phyloP scores from a whole-genome alignment of 2,329 filamentous ascomycete species.

The Alternaria viburni region DNA sequence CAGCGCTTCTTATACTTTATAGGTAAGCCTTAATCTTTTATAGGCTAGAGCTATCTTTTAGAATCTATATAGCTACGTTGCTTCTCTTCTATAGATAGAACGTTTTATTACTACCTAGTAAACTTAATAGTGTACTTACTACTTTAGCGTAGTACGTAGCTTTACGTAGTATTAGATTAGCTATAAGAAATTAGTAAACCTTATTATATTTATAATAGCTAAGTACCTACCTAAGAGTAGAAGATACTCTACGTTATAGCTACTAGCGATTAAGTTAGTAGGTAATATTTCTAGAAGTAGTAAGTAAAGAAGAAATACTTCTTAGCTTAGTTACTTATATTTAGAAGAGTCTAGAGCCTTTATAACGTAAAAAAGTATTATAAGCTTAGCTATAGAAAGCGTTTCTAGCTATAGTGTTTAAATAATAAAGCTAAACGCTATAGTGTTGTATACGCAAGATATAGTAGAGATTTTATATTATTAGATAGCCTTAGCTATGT shows the following conservation, averaged over 20 bases:
- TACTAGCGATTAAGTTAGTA: background rate
- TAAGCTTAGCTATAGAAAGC: conserved; percentile 2
- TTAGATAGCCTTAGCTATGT: conserved; percentile 4
- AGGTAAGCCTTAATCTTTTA: conserved; percentile 10
- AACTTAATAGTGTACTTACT: conserved; percentile 4
- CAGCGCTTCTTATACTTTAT: background rate
- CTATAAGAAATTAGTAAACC: conserved; percentile 1
- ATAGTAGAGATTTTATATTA: conserved; percentile 7
- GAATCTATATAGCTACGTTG: conserved; percentile 6
- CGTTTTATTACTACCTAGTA: background rate
- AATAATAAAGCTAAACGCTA: conserved; percentile 5
- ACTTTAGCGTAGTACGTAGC: conserved; percentile 4
- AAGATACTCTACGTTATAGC: background rate
- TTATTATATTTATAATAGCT: background rate
- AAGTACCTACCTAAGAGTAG: conserved; percentile 7
- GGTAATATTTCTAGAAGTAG: background rate
- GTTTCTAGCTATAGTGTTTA: conserved; percentile 7
- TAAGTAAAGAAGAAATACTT: conserved; percentile 7
- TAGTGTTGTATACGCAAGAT: background rate
- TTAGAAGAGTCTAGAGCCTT: conserved; percentile 1
- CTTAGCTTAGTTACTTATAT: conserved; percentile 3
- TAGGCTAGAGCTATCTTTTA: conserved; percentile 4
- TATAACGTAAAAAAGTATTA: conserved; percentile 6
- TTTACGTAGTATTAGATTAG: conserved; percentile 5
- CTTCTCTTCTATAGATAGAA: background rate